Evolutionary conservation across 2,329 filamentous ascomycete genomes (phyloP), one percentile per base, ranked within the genome.

Genomic region (Fusarium bactridioides): DNA sequence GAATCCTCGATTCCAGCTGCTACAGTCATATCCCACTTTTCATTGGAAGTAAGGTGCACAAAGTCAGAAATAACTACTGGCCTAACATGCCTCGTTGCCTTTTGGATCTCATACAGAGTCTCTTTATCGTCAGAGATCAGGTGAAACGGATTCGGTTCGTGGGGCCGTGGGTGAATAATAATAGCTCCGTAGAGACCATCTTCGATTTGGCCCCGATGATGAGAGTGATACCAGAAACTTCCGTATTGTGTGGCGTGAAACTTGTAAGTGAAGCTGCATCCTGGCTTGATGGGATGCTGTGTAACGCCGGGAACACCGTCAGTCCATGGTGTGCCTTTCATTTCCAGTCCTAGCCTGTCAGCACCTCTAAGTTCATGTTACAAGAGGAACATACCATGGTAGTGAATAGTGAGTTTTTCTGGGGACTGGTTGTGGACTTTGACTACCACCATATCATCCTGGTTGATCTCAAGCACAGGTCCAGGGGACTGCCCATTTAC

Each of bases 401-500:
- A 87, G 72, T 88, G 87, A 9, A 88, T 70, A 4, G 84, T 84
- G 4, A 84, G 83, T 66, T 86, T 84, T 56, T 81, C 82, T 0
- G 86, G 84, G 27, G 86, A 82, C 10, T 80, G 69, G 72, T 89
- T 89, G 44, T 80, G 73, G 5, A 88, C 84, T 7, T 77, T 72
- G 10, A 87, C 78, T n/a, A 81, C 75, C 7, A 87, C 82, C 27
- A 80, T 77, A 60, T 89, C 87, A 23, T 86, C 87, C 77, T 89
- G 84, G 48, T 84, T 79, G 13, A 87, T 83, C 53, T 86, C 83
- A 13, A 93, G 83, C 4, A 83, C 80, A 0, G 91, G 91, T 0
- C 90, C 91, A 1, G 91, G 90, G 54, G 88, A 89, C 74, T 89
- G 84, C 16, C 86, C 86, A 69, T 92, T 92, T 74, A 90, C 80